Base-by-base conservation (phyloP, 257 asterid genomes). In the Solanum sitiens region DNA sequence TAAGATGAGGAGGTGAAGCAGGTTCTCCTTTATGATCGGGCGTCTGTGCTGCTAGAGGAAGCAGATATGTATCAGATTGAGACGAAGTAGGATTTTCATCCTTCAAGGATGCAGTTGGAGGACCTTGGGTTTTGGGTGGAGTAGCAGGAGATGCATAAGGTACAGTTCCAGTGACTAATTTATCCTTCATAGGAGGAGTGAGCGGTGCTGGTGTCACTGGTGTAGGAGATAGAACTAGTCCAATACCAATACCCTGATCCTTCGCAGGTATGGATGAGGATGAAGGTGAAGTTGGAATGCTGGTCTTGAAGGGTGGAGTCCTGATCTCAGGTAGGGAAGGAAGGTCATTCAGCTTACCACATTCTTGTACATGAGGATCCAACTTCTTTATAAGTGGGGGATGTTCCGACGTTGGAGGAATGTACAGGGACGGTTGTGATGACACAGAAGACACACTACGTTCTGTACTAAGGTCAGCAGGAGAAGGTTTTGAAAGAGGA, bases 121-220 rank as follows among this genome's bases (percentile, higher is more conserved):
- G 87, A 56, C 87, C 74, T 86, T 86, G 84, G 74, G 71, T 82
- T 82, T 20, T 73, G 74, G 91, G 87, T 83, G 47, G 76, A 89
- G 86, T 5, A 65, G 71, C 27, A 18, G 20, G 83, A 89, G 88
- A 74, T 47, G 87, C 89, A 76, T 86, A 76, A 80, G 53, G 71
- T 87, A 86, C 80, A 86, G 86, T 86, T 32, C 65, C 87, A 85
- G 87, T 89, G 27, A 87, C 74, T 53, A 77, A 35, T 76, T 90
- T 89, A 83, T 94, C 93, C 87, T 89, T 87, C 88, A 87, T 76
- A 33, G 92, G 86, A 76, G 91, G 92, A 84, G 93, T 88, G 39
- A 45, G 76, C 42, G 90, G 92, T 85, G 89, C 83, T 47, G 71
- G 33, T 42, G 86, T 80, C 83, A 87, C 83, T 86, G 86, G 75